Evolutionary conservation across 768 basidiomycete species (phyloP), one percentile per base, ranked within the genome.

Genomic region (Suillus decipiens): DNA sequence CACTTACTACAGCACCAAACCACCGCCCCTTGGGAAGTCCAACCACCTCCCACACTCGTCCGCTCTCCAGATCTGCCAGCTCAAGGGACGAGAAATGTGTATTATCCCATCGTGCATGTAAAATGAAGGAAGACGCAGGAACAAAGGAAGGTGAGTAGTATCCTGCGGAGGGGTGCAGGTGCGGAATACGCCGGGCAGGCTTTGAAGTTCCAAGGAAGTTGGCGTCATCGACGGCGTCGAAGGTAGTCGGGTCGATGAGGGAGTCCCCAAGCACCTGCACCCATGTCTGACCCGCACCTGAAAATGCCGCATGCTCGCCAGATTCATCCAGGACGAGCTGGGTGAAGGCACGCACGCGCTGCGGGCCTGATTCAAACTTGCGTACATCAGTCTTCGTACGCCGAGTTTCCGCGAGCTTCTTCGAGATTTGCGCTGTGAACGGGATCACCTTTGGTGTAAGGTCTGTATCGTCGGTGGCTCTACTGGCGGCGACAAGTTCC

Each of bases 101-200:
- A 68, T 90, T 82, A 0, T 89, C 89, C 89, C 89, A 91, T 14
- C 87, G 83, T 4, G 83, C 82, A 58, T 90, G 89, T 17, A 92
- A 70, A 12, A 90, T 72, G 28, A 89, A 71, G 7, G 24, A 74
- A 24, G 77, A 74, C n/a, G 64, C 72, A 17, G 72, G 69, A 51
- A 75, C 67, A 69, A 90, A 90, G 5, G 84, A 80, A 2, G 89
- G 89, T 0, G 89, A 88, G 64, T 88, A 89, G 68, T 92, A 90
- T 2, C 86, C 76, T 37, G 76, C 78, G 7, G 73, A 71, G 12
- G 79, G 62, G 59, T 86, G 71, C 5, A 83, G 72, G n/a, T 82
- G 79, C 9, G 89, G 88, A 12, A 80, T 72, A 3, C 67, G 68
- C 9, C 84, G 78, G 41, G 78, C 76, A 8, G 58, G 76, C 71